A percentile compares a stretch with the other conserved stretches of the same genome.
These are phyloP conservation scores for Tolypocladium inflatum DNA, from an alignment of 2,329 filamentous ascomycete genomes.

Conservation along the genomic window DNA sequence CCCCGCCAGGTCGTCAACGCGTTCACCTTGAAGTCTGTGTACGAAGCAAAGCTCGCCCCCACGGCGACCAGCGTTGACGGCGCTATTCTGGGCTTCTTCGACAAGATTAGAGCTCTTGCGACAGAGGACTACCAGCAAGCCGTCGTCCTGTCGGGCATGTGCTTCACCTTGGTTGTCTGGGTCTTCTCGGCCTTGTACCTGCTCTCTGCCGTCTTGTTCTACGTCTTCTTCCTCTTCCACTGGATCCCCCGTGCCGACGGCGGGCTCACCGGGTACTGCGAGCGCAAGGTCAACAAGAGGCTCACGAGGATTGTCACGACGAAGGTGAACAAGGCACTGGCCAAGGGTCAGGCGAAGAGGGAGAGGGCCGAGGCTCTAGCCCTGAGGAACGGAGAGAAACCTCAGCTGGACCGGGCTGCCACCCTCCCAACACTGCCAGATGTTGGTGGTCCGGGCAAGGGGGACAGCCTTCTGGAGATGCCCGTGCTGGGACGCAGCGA, in stretches of 20 bases:
- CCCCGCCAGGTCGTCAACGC: conserved; percentile 88
- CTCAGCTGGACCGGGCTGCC: conserved; percentile 44
- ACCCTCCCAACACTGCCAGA: conserved; percentile 55
- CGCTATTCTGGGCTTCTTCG: conserved; percentile 66
- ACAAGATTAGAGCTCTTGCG: conserved; percentile 68
- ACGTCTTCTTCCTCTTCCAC: conserved; percentile 83
- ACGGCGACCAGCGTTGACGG: conserved; percentile 44
- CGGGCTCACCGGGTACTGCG: conserved; percentile 75
- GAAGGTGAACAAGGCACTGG: conserved; percentile 83
- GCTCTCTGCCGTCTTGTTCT: conserved; percentile 66
- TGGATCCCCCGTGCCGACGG: conserved; percentile 80
- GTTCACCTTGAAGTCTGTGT: conserved; percentile 78
- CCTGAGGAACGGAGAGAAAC: conserved; percentile 43
- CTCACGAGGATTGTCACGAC: conserved; percentile 74
- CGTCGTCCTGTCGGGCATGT: conserved; percentile 78
- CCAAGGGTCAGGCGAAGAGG: conserved; percentile 60
- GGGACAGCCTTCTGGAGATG: conserved; percentile 46
- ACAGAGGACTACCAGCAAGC: conserved; percentile 68
- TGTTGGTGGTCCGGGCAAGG: conserved; percentile 18
- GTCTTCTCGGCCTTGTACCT: conserved; percentile 69
- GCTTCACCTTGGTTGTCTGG: conserved; percentile 88
- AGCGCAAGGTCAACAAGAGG: conserved; percentile 80
- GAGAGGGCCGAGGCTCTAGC: conserved; percentile 42
- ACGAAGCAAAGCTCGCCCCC: conserved; percentile 61
- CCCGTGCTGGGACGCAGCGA: conserved; percentile 50